phyloP scores from a whole-genome alignment of 352 stramenopile species.

The Pythium oligandrum region DNA sequence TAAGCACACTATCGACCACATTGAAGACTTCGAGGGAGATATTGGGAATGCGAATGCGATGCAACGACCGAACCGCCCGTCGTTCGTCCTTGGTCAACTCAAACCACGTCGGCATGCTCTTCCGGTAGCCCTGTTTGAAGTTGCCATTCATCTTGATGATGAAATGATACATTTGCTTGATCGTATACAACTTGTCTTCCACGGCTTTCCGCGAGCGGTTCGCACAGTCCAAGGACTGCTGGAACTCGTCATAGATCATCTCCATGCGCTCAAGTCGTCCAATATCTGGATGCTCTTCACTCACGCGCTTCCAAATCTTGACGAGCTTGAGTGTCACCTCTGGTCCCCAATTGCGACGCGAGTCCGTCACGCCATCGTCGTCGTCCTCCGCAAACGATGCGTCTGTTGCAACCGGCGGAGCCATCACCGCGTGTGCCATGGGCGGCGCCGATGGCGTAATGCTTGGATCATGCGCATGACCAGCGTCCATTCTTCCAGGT shows the following conservation, averaged over 20 bases:
- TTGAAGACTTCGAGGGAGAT: conserved; percentile 52
- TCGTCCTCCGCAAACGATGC: conserved; percentile 12
- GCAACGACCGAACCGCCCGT: conserved; percentile 39
- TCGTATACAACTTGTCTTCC: conserved; percentile 61
- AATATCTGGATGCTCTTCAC: conserved; percentile 27
- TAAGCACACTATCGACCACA: conserved; percentile 50
- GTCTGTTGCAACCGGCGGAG: not conserved
- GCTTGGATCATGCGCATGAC: not conserved
- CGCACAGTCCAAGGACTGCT: conserved; percentile 32
- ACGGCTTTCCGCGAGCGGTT: conserved; percentile 51
- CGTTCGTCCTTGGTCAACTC: conserved; percentile 50
- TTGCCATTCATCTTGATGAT: conserved; percentile 53
- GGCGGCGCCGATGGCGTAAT: not conserved
- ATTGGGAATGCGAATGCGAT: conserved; percentile 52
- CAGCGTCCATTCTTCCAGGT: not conserved
- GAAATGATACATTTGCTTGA: conserved; percentile 76
- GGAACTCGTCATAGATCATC: conserved; percentile 48
- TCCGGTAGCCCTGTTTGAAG: conserved; percentile 18
- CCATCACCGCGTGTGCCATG: not conserved
- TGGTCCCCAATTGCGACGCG: conserved; percentile 45
- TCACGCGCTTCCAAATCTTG: conserved; percentile 45
- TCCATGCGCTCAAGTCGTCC: conserved; percentile 39
- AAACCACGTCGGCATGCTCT: conserved; percentile 45
- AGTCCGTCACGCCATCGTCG: conserved; percentile 35
- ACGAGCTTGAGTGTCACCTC: conserved; percentile 51